Conservation (phyloP, 768 basidiomycete species). For the Amanita muscaria region DNA sequence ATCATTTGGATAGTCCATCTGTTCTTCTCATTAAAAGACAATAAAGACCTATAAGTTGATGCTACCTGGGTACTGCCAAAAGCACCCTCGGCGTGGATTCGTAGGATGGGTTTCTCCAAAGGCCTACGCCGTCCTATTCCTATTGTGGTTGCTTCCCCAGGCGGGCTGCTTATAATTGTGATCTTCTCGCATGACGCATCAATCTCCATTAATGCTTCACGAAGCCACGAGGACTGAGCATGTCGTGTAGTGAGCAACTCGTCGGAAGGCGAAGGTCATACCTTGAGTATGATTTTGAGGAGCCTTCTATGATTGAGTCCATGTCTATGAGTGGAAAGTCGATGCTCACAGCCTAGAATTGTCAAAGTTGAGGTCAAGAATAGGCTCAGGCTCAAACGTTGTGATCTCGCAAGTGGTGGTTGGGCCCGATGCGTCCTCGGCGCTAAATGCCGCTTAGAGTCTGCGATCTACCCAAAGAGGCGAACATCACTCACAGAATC, state of each 20-base stretch:
- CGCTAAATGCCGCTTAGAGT: conserved; percentile 31
- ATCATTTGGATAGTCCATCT: conserved; percentile 98
- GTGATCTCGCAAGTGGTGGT: conserved; percentile 83
- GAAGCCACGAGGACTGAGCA: conserved; percentile 80
- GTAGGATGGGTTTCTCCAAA: conserved; percentile 50
- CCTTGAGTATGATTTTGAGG: conserved; percentile 82
- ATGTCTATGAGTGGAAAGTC: neutral
- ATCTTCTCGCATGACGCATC: conserved; percentile 84
- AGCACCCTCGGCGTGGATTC: conserved; percentile 72
- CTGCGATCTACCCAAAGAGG: neutral
- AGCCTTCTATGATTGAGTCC: conserved; percentile 32
- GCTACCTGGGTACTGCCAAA: conserved; percentile 80
- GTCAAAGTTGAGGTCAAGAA: conserved; percentile 74
- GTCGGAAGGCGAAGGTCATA: conserved; percentile 17
- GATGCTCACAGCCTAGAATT: conserved; percentile 46
- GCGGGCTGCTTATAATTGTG: conserved; percentile 73
- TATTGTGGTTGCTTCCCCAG: conserved; percentile 18
- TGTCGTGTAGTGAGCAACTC: neutral
- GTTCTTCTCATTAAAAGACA: neutral
- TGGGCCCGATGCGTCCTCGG: conserved; percentile 72
- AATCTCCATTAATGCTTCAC: conserved; percentile 85
- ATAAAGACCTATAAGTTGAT: too few relatives aligned
- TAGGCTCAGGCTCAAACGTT: conserved; percentile 77
- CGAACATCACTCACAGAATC: conserved; percentile 50
- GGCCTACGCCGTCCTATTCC: conserved; percentile 7